Base-by-base conservation (phyloP, 768 basidiomycete genomes). In the Floccularia luteovirens region DNA sequence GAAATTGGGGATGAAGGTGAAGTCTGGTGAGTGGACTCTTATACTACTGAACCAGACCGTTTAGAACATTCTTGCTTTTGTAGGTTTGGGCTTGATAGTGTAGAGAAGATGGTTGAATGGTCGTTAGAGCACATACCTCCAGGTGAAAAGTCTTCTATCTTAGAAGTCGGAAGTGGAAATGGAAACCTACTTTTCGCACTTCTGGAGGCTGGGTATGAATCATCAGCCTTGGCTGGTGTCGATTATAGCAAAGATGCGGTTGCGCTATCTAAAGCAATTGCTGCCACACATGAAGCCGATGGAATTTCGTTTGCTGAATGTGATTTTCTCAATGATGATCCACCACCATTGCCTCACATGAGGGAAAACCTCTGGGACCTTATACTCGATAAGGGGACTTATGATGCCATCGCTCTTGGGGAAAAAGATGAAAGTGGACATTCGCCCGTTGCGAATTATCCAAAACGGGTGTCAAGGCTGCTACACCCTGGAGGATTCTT, bases 1-100 rank as follows among this genome's bases (percentile, higher is more conserved):
- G 89, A 88, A 37, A 75, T 78, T 22, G 81, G 83, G 14, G 86
- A 90, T 52, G 86, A 89, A 57, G 89, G 89, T 24, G 89, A 91
- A 58, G 67, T 88, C 19, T 91, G 89, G 89, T 87, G 46, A 40
- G 73, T 56, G 16, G 36, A 1, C 7, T 24, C 23, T 19, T 47
- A 20, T 17, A 24, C 44, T 30, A 16, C 38, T 25, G 7, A 25
- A 7, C 20, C 19, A 28, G 21, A 14, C 24, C 6, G 27, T 28
- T 28, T 8, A 14, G 27, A 24, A 16, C 24, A 5, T 8, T 37
- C 11, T 19, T 7, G 11, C 25, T 10, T 30, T 5, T 36, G 28
- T 45, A 90, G 89, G 88, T 91, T 91, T 52, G 88, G 89, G 5
- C 64, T 71, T 37, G 84, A 87, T 45, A 77, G 73, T 24, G 70